phyloP scores from a whole-genome alignment of 164 flowering plant genomes.

The Stephania cephalantha region DNA sequence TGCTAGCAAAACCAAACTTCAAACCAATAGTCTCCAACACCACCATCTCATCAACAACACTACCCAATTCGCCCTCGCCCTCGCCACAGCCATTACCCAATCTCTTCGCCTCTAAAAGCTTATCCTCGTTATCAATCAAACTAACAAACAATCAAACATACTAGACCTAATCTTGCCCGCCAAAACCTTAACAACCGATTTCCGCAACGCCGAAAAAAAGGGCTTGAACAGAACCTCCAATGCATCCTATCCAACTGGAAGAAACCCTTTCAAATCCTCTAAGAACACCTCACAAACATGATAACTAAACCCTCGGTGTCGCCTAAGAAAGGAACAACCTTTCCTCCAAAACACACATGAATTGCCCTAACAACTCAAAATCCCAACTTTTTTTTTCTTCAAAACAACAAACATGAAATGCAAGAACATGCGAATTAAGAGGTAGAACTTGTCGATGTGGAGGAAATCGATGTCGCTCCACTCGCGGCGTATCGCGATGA shows the following conservation, averaged over 20 bases:
- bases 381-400: conserved; percentile 54
- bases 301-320: conserved; percentile 69
- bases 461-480: conserved; percentile 80
- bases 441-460: conserved; percentile 82
- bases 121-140: conserved; percentile 40
- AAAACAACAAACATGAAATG: conserved; percentile 33
- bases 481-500: conserved; percentile 76
- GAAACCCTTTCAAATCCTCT: conserved; percentile 54
- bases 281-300: conserved; percentile 59
- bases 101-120: conserved; percentile 36
- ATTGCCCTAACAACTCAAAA: conserved; percentile 27
- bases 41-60: conserved; percentile 29
- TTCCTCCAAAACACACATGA: conserved; percentile 42
- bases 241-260: conserved; percentile 39
- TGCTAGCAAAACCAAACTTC: conserved; percentile 32
- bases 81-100: conserved; percentile 13
- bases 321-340: conserved; percentile 29
- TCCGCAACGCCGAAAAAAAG: conserved; percentile 37
- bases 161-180: conserved; percentile 42
- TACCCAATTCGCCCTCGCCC: conserved; percentile 4
- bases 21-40: conserved; percentile 39
- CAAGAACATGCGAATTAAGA: conserved; percentile 57
- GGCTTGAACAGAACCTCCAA: conserved; percentile 38
- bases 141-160: conserved; percentile 33
- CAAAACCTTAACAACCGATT: conserved; percentile 46